Base-by-base conservation (phyloP, 1,284 basidiomycete genomes). In the Rhodotorula sp. region DNA sequence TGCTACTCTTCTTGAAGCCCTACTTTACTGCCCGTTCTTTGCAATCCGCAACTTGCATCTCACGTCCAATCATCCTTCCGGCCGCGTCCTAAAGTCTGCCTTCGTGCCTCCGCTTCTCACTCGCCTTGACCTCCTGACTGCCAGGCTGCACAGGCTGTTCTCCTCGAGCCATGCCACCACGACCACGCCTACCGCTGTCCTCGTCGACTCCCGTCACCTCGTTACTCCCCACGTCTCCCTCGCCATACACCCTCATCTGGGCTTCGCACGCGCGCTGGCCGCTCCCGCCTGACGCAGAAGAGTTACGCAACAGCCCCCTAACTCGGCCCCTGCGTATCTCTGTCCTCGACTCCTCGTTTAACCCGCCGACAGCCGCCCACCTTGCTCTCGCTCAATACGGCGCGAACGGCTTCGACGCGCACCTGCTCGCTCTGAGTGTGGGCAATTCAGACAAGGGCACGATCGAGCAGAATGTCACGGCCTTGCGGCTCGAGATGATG, bases 301-400 rank as follows among this genome's bases (percentile, higher is more conserved):
- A 27, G 15, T 0, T 11, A 15, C 2, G 27, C 15, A 44, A 24
- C 49, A 4, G 27, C 15, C 27, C 7, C 30, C 57, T 17, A 44
- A 17, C 22, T 10, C n/a, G 7, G 11, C 68, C 54, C 27, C 59
- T 80, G 2, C 78, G 80, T 59, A 81, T 85, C 48, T 79, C 82
- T 4, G 84, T 96, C 27, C 85, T 98, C 47, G 94, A 98, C 78
- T 90, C 92, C 0, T 94, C 91, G 1, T 98, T 94, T 82, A 97
- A 99, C 77, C 94, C 95, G 2, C 95, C 95, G 0, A 93, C 91
- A 0, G 80, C 85, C 19, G 93, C 95, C 0, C 94, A 99, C 78
- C 84, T 90, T 65, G 88, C 90, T 0, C 86, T 97, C 56, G 87
- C 87, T 27, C 85, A 84, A 66, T 62, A 63, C 58, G 47, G 59